Evolutionary conservation across 2,329 filamentous ascomycete genomes (phyloP).

Genomic region (Nemania diffusa): DNA sequence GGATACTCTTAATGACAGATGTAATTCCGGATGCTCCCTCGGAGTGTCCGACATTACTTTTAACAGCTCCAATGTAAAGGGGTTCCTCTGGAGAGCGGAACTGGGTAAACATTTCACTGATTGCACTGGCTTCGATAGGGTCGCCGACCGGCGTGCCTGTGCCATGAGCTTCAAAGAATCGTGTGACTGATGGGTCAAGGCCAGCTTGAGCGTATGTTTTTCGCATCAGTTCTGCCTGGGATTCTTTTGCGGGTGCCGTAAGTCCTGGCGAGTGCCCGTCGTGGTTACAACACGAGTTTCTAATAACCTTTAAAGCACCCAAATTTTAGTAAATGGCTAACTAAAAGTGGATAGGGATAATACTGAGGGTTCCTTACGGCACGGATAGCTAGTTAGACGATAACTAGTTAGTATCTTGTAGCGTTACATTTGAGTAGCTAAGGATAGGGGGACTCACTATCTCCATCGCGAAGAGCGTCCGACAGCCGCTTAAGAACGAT

Average conservation of each 20-base stretch:
- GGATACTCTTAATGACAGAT: conserved; percentile 24
- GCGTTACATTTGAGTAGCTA: not conserved
- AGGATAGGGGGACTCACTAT: conserved; percentile 2
- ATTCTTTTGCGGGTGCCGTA: conserved; percentile 14
- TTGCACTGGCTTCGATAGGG: conserved; percentile 18
- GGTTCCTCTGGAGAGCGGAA: conserved; percentile 4
- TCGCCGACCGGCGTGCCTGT: conserved; percentile 28
- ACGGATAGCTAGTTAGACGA: conserved; percentile 9
- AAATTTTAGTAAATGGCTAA: not conserved
- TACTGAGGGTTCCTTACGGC: conserved; percentile 10
- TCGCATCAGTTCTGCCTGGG: conserved; percentile 27
- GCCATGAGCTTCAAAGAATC: conserved; percentile 30
- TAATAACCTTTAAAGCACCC: conserved; percentile 10
- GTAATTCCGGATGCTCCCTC: conserved; percentile 23
- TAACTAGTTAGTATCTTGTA: not conserved
- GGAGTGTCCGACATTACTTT: conserved; percentile 25
- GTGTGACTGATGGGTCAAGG: conserved; percentile 12
- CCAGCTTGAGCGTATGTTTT: conserved; percentile 22
- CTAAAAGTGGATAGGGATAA: not conserved
- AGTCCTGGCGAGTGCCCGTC: conserved; percentile 20
- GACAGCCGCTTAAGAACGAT: conserved; percentile 22
- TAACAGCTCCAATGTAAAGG: conserved; percentile 24
- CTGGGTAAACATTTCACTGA: conserved; percentile 19
- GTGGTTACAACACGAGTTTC: conserved; percentile 16
- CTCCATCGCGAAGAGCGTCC: conserved; percentile 21